Base-by-base conservation (phyloP, 1,284 basidiomycete species). In the Sphagnurus paluster region DNA sequence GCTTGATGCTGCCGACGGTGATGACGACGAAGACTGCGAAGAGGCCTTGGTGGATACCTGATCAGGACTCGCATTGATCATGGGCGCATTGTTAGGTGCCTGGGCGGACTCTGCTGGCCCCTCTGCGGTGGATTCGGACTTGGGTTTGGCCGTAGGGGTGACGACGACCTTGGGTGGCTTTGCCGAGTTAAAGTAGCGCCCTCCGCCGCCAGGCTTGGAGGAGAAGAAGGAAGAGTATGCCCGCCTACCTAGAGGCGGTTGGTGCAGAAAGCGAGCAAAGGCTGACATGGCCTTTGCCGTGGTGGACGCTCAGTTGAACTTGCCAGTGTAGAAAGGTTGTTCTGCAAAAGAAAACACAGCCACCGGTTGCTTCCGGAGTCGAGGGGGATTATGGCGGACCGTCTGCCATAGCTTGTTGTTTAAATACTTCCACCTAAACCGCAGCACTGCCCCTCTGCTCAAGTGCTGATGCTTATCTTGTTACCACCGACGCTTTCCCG, bases 191-290 rank as follows among this genome's bases (percentile, higher is more conserved):
- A 87, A 86, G 59, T 83, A 84, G 21, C 85, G 75, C 17, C 87
- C 86, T 13, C 86, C 85, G 17, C 86, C 82, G 2, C 86, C 85
- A 2, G 84, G 72, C 56, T 87, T 87, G 25, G 81, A 82, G 10
- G 85, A 89, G 67, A 87, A 90, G 56, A 85, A 84, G 2, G 86
- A 83, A 5, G 84, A 90, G 58, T 87, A 90, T 13, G 79, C 65
- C 60, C 87, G 77, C 45, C 77, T 67, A 11, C 72, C 59, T 20
- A 69, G 70, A 39, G 74, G 74, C 34, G 72, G 51, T 51, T 73
- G 71, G 40, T 67, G 76, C 40, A 79, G 63, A 48, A 83, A 62
- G 45, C 79, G 77, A 53, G 67, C 62, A 50, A 84, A 62, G 55
- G 76, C 60, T 53, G 67, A 64, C 69, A 71, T 70, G n/a, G 24